These are phyloP conservation scores for Tricholoma saponaceum DNA, from an alignment of 768 basidiomycete genomes.

Conservation along the genomic window DNA sequence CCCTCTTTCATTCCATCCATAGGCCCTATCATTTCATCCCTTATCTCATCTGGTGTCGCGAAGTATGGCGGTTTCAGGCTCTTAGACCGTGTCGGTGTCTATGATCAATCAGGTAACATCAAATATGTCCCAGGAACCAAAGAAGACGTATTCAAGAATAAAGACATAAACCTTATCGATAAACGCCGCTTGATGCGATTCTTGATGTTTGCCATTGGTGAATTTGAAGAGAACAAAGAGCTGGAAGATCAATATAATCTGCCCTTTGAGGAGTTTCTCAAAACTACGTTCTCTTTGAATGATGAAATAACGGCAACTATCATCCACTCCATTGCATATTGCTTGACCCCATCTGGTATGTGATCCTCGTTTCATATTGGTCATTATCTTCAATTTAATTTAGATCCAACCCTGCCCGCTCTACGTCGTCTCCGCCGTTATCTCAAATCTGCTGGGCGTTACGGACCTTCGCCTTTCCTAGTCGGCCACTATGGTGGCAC, in stretches of 20 bases:
- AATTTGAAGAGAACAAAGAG: conserved; percentile 64
- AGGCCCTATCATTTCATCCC: conserved; percentile 73
- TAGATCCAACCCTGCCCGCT: conserved; percentile 66
- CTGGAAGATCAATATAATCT: conserved; percentile 48
- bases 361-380: neutral
- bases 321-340: conserved; percentile 77
- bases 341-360: conserved; percentile 54
- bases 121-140: conserved; percentile 84
- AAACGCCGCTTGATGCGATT: conserved; percentile 94
- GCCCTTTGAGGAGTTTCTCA: conserved; percentile 64
- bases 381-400: conserved; percentile 5
- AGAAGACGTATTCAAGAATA: conserved; percentile 89
- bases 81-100: conserved; percentile 65
- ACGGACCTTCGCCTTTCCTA: conserved; percentile 79
- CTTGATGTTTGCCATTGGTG: conserved; percentile 72
- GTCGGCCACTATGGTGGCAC: conserved; percentile 94
- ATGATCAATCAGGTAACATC: conserved; percentile 40
- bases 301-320: conserved; percentile 56
- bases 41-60: conserved; percentile 80
- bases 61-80: conserved; percentile 90
- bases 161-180: conserved; percentile 69
- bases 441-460: conserved; percentile 77
- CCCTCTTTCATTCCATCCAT: conserved; percentile 78
- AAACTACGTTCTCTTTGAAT: conserved; percentile 57
- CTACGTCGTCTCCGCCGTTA: conserved; percentile 70